Base-by-base conservation (phyloP, 192 early-diverging fungal species). In the Backusella sp. region DNA sequence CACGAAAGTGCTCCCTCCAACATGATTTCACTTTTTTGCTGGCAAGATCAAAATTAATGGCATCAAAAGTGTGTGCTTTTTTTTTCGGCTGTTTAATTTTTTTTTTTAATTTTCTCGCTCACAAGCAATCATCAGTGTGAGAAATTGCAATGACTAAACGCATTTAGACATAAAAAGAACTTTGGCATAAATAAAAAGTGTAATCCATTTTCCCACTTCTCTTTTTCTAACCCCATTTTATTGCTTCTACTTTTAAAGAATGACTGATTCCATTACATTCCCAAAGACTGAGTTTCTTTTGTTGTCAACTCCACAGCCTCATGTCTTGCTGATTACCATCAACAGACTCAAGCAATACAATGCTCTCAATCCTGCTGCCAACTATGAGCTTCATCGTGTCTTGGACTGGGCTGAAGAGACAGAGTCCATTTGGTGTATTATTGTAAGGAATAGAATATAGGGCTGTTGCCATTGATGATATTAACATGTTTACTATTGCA, bases 291-390 rank as follows among this genome's bases (percentile, higher is more conserved):
- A 79, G 28, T 73, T 70, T 28, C 56, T 68, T 17, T 19, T 83
- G 28, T 39, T 83, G 36, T 35, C 74, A 26, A n/a, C 68, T 26
- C 77, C 81, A 21, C 30, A 67, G 26, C 70, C 73, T 32, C 75
- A 75, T 52, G 66, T 84, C 15, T 70, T 81, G 17, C 23, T 84
- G 26, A 46, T 84, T 35, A 84, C 80, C 6, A 81, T 84, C 32
- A 82, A 84, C 66, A 72, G 80, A 46, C 82, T 80, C 6, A 70
- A 84, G 14, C 30, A 71, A 23, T 72, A 73, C 56, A 84, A 84
- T 72, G 76, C 82, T 28, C 41, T 84, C 15, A 62, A 74, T 73
- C 62, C 74, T 26, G 80, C 67, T 36, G 74, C 77, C 1, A 72
- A 77, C 35, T 72, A 53, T 28, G 82, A 81, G 59, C 28, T 84